Conservation (phyloP, 441 rosid genomes). For the Gossypium schwendimanii region DNA sequence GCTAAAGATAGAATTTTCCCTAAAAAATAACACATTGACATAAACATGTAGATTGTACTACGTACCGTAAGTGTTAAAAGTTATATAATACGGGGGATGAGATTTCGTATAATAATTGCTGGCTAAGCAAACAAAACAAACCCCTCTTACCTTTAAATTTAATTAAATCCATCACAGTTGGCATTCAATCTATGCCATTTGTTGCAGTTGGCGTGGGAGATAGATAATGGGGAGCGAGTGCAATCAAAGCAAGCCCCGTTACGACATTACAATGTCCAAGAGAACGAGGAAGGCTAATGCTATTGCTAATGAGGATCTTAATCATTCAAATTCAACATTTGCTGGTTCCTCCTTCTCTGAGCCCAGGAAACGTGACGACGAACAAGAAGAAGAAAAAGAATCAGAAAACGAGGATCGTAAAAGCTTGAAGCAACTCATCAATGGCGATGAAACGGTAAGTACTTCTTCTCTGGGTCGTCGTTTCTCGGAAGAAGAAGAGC, state of each 20-base stretch:
- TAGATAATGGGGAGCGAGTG: constrained; percentile 31
- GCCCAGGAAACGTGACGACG: too few species aligned
- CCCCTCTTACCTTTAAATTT: constrained; percentile 1
- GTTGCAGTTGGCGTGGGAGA: background rate
- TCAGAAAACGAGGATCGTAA: constrained; percentile 16
- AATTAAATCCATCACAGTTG: background rate
- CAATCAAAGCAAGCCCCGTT: constrained; percentile 23
- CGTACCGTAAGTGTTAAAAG: too few species aligned
- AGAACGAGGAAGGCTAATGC: constrained; percentile 47
- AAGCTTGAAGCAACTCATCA: constrained; percentile 60
- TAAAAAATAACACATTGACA: too few species aligned
- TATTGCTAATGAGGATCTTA: too few species aligned
- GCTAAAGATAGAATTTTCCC: too few species aligned
- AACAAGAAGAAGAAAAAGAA: background rate
- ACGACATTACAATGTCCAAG: constrained; percentile 51
- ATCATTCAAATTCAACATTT: too few species aligned
- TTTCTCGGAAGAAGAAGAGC: constrained; percentile 45
- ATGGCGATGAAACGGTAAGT: constrained; percentile 23
- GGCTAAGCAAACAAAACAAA: background rate
- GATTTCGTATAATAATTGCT: background rate
- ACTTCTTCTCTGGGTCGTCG: constrained; percentile 47
- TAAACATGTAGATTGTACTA: too few species aligned
- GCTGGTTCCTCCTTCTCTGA: too few species aligned
- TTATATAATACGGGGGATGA: too few species aligned
- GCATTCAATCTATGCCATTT: background rate